These are phyloP conservation scores for Alnus glutinosa DNA, from an alignment of 306 rosid species.

Conservation along the genomic window DNA sequence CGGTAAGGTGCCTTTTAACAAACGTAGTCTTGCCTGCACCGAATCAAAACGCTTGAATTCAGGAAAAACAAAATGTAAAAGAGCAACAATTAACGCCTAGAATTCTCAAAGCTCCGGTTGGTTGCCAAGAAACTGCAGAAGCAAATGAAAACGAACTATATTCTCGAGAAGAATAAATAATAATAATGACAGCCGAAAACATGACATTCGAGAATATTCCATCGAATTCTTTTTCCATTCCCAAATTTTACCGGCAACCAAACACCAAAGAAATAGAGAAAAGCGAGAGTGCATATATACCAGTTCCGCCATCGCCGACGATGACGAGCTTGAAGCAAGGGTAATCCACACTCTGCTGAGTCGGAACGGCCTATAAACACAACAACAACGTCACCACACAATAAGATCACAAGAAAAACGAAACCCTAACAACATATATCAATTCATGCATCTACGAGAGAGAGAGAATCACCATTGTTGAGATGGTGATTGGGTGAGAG, in stretches of 20 bases:
- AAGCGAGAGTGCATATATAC: not conserved
- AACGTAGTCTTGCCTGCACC: slow-evolving; percentile 34
- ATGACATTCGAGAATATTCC: not conserved
- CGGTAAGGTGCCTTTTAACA: slow-evolving; percentile 38
- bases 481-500: not conserved
- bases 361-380: slow-evolving; percentile 24
- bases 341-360: slow-evolving; percentile 32
- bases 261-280: not conserved
- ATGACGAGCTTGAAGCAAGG: slow-evolving; percentile 42
- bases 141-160: not conserved
- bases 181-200: not conserved
- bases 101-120: not conserved
- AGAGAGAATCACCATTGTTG: slow-evolving; percentile 14
- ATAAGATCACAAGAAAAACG: not conserved
- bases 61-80: too few species aligned
- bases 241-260: not conserved
- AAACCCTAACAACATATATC: not conserved
- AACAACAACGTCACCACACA: not conserved
- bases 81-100: not conserved
- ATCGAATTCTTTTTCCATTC: too few species aligned
- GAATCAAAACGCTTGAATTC: not conserved
- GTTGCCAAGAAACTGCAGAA: not conserved
- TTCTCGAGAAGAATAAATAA: not conserved
- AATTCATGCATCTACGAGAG: not conserved
- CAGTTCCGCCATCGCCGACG: slow-evolving; percentile 47